Base-by-base conservation (phyloP, 106 monocot genomes). In the Allium sativum region DNA sequence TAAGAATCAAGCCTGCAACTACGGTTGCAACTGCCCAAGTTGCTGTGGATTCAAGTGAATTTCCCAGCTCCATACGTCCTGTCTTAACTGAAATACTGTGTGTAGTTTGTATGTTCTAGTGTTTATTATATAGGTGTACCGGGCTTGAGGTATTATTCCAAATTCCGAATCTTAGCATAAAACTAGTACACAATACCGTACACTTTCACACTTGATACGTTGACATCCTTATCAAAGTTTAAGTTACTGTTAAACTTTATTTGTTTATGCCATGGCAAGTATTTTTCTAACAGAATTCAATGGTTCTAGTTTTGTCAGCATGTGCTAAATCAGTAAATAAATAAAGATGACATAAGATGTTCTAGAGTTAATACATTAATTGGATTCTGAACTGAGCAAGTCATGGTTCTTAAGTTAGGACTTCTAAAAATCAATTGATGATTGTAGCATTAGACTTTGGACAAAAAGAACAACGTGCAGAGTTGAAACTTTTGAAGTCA, bases 1-100 rank as follows among this genome's bases (percentile, higher is more conserved):
- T 4, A 19, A 51, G 21, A 18, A 69, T 43, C 40, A 69, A 59
- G 7, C 19, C 31, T 6, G 69, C 9, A 17, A 18, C 18, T 40
- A 69, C 59, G 2, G 46, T 18, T 11, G 69, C 69, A 7, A 69
- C 59, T 17, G 69, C 59, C 69, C 69, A 69, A 0, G 59, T 59
- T 9, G 69, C 56, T 12, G 69, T 60, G 9, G 69, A 48, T 21
- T 58, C 21, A 6, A 69, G 50, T 31, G 69, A 69, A 21, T 58
- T 48, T 50, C 48, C 48, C 15, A 50, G 13, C 11, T 50, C 48
- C 48, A 50, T 12, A n/a, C 5, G 12, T 12, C 16, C 50, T 9
- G 3, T 50, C 48, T 50, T 50, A 12, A 15, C 15, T 50, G 48
- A 50, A 50, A 50, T 50, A 12, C 15, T 50, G 0, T 50, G 48